phyloP scores from a whole-genome alignment of 1,284 basidiomycete species.

The Ganoderma resinaceum region DNA sequence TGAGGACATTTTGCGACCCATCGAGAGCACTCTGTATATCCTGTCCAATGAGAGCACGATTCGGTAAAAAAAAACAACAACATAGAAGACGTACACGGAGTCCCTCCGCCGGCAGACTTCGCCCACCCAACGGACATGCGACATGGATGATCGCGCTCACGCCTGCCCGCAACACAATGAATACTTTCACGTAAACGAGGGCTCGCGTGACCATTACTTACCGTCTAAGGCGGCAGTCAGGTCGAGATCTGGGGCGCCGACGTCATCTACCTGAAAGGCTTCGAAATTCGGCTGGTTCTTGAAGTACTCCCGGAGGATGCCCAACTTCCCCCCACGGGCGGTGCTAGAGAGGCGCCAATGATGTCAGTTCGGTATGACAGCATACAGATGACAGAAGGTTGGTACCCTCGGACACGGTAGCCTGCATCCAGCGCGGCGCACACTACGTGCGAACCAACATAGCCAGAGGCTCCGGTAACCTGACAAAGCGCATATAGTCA shows the following conservation, averaged over 20 bases:
- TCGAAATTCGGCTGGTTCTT: background rate
- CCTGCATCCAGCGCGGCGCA: background rate
- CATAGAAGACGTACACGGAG: background rate
- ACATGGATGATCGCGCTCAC: background rate
- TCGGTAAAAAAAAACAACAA: background rate
- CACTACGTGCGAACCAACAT: background rate
- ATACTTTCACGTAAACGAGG: background rate
- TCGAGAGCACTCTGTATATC: background rate
- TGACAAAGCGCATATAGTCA: background rate
- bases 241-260: background rate
- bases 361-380: background rate
- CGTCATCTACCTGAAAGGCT: background rate
- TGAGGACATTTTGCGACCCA: background rate
- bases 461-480: background rate
- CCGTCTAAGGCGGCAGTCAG: background rate
- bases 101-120: background rate
- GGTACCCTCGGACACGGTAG: background rate
- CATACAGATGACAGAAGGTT: background rate
- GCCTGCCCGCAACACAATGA: background rate
- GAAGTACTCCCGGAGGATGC: background rate
- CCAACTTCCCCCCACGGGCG: background rate
- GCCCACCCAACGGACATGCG: background rate
- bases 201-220: background rate
- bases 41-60: background rate
- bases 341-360: background rate